Evolutionary conservation across 2,329 filamentous ascomycete genomes (phyloP).

Genomic region (Ophiostoma sp.): DNA sequence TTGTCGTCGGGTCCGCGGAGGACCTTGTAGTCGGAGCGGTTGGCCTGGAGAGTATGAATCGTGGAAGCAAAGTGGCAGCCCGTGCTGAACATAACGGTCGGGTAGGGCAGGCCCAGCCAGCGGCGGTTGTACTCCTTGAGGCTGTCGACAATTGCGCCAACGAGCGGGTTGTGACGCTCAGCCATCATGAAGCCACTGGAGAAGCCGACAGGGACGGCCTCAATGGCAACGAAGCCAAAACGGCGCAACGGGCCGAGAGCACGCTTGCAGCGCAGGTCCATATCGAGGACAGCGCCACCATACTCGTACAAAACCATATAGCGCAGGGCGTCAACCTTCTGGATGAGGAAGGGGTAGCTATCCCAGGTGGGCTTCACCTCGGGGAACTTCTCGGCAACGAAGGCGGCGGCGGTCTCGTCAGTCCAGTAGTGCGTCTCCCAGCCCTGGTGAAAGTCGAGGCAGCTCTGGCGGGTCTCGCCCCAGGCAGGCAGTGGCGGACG

Average conservation of each 20-base stretch:
- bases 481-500: background rate
- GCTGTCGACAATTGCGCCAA: constrained; percentile 20
- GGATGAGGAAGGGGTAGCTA: constrained; percentile 71
- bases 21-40: constrained; percentile 21
- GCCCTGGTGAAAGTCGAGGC: constrained; percentile 22
- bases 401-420: constrained; percentile 37
- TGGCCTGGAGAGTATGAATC: constrained; percentile 11
- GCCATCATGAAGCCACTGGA: constrained; percentile 26
- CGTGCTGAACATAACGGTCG: constrained; percentile 25
- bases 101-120: constrained; percentile 23
- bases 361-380: constrained; percentile 77
- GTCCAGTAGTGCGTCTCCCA: constrained; percentile 24
- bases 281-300: constrained; percentile 48
- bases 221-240: constrained; percentile 24
- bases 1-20: constrained; percentile 21
- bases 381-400: constrained; percentile 71
- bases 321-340: constrained; percentile 73
- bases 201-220: constrained; percentile 22
- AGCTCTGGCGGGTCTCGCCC: constrained; percentile 23
- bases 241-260: constrained; percentile 24
- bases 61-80: constrained; percentile 25
- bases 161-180: constrained; percentile 21
- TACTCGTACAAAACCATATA: constrained; percentile 78
- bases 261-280: constrained; percentile 25
- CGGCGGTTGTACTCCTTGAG: constrained; percentile 20